Evolutionary conservation across 768 basidiomycete genomes (phyloP), one percentile per base, ranked within the genome.

Genomic region (Neoboletus subvelutipes): DNA sequence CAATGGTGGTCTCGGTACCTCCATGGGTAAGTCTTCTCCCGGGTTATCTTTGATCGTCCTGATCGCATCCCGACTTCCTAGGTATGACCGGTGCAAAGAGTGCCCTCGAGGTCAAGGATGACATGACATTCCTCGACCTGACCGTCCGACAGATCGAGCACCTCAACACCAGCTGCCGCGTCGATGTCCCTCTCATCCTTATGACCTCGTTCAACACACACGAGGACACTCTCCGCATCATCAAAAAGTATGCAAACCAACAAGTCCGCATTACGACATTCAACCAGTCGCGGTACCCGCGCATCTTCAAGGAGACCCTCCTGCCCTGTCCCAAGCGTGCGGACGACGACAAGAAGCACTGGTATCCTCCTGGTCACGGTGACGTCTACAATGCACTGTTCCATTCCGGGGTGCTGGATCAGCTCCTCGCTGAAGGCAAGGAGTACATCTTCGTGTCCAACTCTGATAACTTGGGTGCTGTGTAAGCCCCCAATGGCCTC

Each of bases 121-220:
- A 83, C 61, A 82, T 84, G 81, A 86, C 78, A 1, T 87, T 87
- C 77, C 76, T 88, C 60, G 87, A 89, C 64, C 74, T 85, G 42
- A 81, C 77, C 49, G 83, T 86, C 50, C 76, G 80, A 62, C 81
- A 84, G 71, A 82, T 86, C 59, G 85, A 89, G 76, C 87, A 87
- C 66, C 80, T 87, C 64, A 87, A 87, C 74, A 80, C 80, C 31
- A 73, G 75, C 45, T 74, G 80, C 76, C 75, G 78, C 55, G 82
- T 81, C 69, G 85, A 88, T 73, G 87, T 89, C 51, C 87, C 88
- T 1, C 84, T 89, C 69, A 86, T 89, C 71, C 81, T 89, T 64
- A 89, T 89, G 87, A 89, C 88, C 66, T 87, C 86, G 50, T 89
- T 89, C 78, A 89, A 89, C 76, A 89, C 87, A 9, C 86, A 87